Percentiles rank a stretch among this genome's conserved stretches.
These are phyloP conservation scores for Myriosclerotinia curreyana DNA, from an alignment of 2,329 filamentous ascomycete species.

Conservation along the genomic window DNA sequence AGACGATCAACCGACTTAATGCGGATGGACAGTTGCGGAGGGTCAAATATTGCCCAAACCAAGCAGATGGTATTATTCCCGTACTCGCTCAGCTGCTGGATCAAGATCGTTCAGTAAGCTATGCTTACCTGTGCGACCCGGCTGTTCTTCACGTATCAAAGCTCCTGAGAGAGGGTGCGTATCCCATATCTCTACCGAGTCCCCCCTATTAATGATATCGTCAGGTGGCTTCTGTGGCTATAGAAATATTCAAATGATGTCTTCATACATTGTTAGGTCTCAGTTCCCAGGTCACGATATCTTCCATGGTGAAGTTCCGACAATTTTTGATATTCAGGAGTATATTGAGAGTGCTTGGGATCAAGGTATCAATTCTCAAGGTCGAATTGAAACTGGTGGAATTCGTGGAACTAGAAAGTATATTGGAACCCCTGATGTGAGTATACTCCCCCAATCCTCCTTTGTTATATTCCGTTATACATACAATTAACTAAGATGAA, in stretches of 20 bases:
- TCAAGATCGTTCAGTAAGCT: conserved; percentile 60
- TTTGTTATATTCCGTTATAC: neutral
- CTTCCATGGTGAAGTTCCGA: conserved; percentile 63
- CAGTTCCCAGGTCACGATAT: conserved; percentile 54
- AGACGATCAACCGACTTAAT: conserved; percentile 50
- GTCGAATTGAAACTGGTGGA: conserved; percentile 78
- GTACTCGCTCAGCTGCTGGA: conserved; percentile 62
- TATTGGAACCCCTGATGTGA: conserved; percentile 86
- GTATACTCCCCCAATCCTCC: conserved; percentile 13
- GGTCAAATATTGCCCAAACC: conserved; percentile 47
- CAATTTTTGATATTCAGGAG: conserved; percentile 79
- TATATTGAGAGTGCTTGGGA: conserved; percentile 88
- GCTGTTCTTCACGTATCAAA: conserved; percentile 78
- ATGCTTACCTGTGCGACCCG: conserved; percentile 77
- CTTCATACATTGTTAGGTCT: conserved; percentile 69
- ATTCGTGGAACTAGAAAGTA: conserved; percentile 89
- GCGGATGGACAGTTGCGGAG: conserved; percentile 45
- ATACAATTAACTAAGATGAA: neutral
- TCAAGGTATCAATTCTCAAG: conserved; percentile 70
- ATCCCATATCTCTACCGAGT: neutral
- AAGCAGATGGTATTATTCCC: conserved; percentile 54
- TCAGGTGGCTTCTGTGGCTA: conserved; percentile 89
- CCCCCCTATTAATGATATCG: conserved; percentile 9
- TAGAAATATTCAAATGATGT: conserved; percentile 88
- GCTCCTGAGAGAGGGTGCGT: conserved; percentile 64